Evolutionary conservation across 495 filamentous ascomycete genomes (phyloP), one percentile per base, ranked within the genome.

Genomic region (Chaetomidium leptoderma): DNA sequence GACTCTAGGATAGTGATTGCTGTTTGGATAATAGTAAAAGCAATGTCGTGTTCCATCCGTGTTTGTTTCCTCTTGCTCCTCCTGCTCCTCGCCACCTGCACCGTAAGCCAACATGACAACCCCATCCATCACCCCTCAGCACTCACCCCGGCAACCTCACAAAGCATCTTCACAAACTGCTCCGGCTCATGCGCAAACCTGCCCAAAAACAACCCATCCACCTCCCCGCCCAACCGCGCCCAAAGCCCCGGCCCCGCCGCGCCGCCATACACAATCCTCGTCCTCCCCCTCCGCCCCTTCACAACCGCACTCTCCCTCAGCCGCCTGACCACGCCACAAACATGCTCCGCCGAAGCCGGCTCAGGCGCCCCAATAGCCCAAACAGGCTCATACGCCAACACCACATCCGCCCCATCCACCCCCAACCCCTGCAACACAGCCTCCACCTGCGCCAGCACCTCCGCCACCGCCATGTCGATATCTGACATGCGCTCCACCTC

Each of bases 311-410:
- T 67, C 3, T 64, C 62, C 36, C 84, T 76, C 40, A 95, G 74
- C 7, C 78, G 78, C 60, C 77, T 74, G 45, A 87, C 82, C n/a
- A 92, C 89, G 33, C 74, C 78, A 4, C 81, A 76, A 4, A 95
- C 88, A 70, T 93, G 84, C 55, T 86, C 83, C 27, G 82, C 78
- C 9, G 75, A 74, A 4, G 90, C 90, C n/a, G 90, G 89, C 61
- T 83, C 76, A 0, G 74, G 72, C 27, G 87, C 80, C 3, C 90
- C 90, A 71, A 95, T 95, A 0, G 89, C 90, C 90, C 90, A 95
- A 1, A 92, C 88, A 11, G 90, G 90, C 74, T 95, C 90, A 67
- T 95, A 95, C 4, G 89, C 90, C 37, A 93, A 78, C 14, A 92
- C 83, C 19, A 92, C 80, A n/a, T 90, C 82, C 1, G 79, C 79